A percentile compares a stretch with the other conserved stretches of the same genome.
phyloP scores from a whole-genome alignment of 768 basidiomycete genomes.

The Coprinopsis cinerea region DNA sequence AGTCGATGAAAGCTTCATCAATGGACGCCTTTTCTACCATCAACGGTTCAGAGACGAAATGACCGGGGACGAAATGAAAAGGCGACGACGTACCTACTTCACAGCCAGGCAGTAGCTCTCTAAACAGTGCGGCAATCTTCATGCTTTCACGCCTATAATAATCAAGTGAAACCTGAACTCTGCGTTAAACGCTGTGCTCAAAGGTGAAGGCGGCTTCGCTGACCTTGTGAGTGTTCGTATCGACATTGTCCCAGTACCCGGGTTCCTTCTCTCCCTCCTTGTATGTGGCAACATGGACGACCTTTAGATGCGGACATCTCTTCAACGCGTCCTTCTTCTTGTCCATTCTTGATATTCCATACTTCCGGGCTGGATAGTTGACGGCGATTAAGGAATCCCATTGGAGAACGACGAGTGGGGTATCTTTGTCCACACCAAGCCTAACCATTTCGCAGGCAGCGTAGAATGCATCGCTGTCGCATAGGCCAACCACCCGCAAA shows the following conservation, averaged over 20 bases:
- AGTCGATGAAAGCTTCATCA: constrained; percentile 94
- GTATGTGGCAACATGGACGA: constrained; percentile 95
- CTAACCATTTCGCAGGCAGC: constrained; percentile 84
- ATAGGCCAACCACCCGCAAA: constrained; percentile 80
- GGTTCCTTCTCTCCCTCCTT: constrained; percentile 83
- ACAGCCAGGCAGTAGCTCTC: constrained; percentile 67
- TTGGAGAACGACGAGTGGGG: constrained; percentile 78
- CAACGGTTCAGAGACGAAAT: background rate
- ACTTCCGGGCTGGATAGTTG: constrained; percentile 91
- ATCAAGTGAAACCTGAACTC: constrained; percentile 77
- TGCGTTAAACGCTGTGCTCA: background rate
- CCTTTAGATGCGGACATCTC: constrained; percentile 76
- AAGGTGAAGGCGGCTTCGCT: background rate
- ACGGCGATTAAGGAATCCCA: constrained; percentile 91
- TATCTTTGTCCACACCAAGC: constrained; percentile 52
- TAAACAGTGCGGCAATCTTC: constrained; percentile 82
- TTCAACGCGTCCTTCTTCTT: constrained; percentile 77
- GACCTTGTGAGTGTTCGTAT: constrained; percentile 90
- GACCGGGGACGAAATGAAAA: background rate
- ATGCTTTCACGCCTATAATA: constrained; percentile 86
- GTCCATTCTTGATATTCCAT: constrained; percentile 90
- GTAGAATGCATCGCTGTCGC: constrained; percentile 86
- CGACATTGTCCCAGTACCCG: constrained; percentile 86
- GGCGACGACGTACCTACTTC: constrained; percentile 60
- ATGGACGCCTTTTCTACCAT: constrained; percentile 89